A percentile compares a stretch with the other conserved stretches of the same genome.
Evolutionary conservation across 768 basidiomycete species (phyloP).

Genomic region (Amylocystis lapponica): DNA sequence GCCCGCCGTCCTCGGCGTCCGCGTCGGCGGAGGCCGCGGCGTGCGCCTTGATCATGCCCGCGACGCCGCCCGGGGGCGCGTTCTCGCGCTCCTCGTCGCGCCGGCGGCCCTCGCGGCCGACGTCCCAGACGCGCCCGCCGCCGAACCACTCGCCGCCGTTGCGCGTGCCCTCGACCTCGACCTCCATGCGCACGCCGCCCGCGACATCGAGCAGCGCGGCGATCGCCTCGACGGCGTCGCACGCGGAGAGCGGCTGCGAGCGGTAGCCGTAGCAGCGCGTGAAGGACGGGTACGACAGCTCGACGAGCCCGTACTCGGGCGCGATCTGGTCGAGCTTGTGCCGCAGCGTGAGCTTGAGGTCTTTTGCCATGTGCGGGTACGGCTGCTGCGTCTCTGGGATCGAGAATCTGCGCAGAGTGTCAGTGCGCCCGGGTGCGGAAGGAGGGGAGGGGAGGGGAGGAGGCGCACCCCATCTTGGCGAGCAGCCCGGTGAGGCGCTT

Average conservation of each 20-base stretch:
- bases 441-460: too few species aligned
- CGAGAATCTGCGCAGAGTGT: constrained; percentile 62
- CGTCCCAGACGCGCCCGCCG: constrained; percentile 73
- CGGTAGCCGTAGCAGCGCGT: constrained; percentile 88
- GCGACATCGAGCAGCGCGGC: constrained; percentile 87
- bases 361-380: constrained; percentile 94
- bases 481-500: constrained; percentile 86
- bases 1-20: constrained; percentile 19
- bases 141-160: constrained; percentile 98
- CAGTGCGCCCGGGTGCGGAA: neutral
- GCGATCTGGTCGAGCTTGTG: constrained; percentile 84
- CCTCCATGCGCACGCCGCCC: constrained; percentile 81
- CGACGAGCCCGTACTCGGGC: constrained; percentile 91
- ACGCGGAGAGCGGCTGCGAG: constrained; percentile 81
- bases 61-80: constrained; percentile 26
- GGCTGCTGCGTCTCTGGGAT: constrained; percentile 91
- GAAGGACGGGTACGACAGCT: constrained; percentile 92
- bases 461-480: constrained; percentile 97
- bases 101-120: constrained; percentile 29
- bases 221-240: constrained; percentile 89
- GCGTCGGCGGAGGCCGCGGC: constrained; percentile 9
- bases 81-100: constrained; percentile 39
- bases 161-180: constrained; percentile 82
- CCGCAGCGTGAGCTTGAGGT: constrained; percentile 76
- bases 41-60: constrained; percentile 17